These are phyloP conservation scores for Sugiyamaella japonica DNA, from an alignment of 1,139 yeast genomes.

Conservation along the genomic window DNA sequence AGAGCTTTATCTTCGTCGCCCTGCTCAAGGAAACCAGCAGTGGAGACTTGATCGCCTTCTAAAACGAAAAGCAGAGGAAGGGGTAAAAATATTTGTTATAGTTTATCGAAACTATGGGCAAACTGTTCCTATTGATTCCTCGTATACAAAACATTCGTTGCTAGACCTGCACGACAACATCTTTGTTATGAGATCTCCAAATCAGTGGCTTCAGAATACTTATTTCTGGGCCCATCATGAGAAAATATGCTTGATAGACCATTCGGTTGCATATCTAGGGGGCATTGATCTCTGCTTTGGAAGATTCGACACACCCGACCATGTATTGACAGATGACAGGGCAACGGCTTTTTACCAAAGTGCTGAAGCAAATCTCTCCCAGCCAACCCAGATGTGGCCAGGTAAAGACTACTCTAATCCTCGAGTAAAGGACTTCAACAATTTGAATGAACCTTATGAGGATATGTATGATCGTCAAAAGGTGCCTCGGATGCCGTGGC, in stretches of 20 bases:
- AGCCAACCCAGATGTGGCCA: conserved; percentile 67
- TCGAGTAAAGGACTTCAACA: conserved; percentile 81
- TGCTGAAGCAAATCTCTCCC: not conserved
- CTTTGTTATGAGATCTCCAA: conserved; percentile 91
- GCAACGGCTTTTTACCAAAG: conserved; percentile 43
- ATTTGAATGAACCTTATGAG: conserved; percentile 81
- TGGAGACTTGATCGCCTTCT: conserved; percentile 89
- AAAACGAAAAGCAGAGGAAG: conserved; percentile 88
- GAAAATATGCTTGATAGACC: conserved; percentile 83
- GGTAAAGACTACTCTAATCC: conserved; percentile 99
- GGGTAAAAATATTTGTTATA: conserved; percentile 89
- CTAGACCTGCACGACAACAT: conserved; percentile 82
- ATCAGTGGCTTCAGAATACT: conserved; percentile 89
- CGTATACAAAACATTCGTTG: conserved; percentile 91
- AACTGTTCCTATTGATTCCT: conserved; percentile 90
- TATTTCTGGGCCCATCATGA: conserved; percentile 99
- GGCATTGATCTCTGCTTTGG: conserved; percentile 97
- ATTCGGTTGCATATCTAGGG: conserved; percentile 86
- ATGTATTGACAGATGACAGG: conserved; percentile 77
- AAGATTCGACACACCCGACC: conserved; percentile 95
- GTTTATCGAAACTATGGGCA: conserved; percentile 95
- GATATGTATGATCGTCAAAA: conserved; percentile 84
- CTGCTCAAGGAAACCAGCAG: conserved; percentile 92
- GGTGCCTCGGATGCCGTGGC: conserved; percentile 99
- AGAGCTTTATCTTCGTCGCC: conserved; percentile 86